Evolutionary conservation across 805 yeast genomes (phyloP).

Genomic region (Kodamaea lidongshanica): DNA sequence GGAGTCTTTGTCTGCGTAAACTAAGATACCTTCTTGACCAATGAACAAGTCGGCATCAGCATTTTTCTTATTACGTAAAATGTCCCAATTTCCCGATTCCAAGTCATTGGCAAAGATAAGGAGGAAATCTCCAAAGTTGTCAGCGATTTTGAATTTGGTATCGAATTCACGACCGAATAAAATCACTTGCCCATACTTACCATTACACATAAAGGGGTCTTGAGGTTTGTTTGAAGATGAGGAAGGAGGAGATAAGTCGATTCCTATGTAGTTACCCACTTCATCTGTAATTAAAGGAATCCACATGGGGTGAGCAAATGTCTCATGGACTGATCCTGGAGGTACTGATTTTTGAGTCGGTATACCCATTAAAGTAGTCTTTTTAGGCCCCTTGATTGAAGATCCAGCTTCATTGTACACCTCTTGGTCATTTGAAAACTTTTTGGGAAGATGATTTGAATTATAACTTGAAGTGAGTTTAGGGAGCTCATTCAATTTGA

Average conservation of each 20-base stretch:
- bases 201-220: constrained; percentile 9
- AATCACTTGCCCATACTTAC: constrained; percentile 81
- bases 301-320: constrained; percentile 90
- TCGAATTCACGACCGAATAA: constrained; percentile 93
- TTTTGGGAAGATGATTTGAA: constrained; percentile 11
- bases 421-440: constrained; percentile 9
- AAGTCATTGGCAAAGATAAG: constrained; percentile 79
- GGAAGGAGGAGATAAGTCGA: constrained; percentile 70
- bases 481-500: constrained; percentile 16
- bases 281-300: constrained; percentile 85
- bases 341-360: constrained; percentile 67
- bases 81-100: constrained; percentile 73
- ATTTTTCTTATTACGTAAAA: constrained; percentile 44
- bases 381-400: constrained; percentile 3
- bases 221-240: constrained; percentile 48
- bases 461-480: constrained; percentile 18
- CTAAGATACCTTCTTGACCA: constrained; percentile 68
- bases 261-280: constrained; percentile 86
- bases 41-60: constrained; percentile 44
- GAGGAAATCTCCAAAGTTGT: constrained; percentile 84
- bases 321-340: constrained; percentile 61
- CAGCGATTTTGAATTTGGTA: constrained; percentile 77
- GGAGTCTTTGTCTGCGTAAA: constrained; percentile 55
- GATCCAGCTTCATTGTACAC: constrained; percentile 1
- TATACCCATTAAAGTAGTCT: no score